Conservation (phyloP, 805 yeast species). For the Pichia nanzhaoensis region DNA sequence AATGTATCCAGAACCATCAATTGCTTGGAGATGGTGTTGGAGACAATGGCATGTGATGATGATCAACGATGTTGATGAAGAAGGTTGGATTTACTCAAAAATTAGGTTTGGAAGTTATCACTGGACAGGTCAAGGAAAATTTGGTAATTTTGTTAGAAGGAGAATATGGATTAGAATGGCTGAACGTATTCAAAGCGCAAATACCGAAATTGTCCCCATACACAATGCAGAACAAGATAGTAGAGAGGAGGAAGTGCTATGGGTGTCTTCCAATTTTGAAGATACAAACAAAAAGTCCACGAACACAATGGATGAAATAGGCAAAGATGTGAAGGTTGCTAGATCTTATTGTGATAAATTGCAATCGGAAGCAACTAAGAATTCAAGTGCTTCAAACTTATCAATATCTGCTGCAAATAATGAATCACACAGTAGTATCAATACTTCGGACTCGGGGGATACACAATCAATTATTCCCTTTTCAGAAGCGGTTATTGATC, state of each 20-base stretch:
- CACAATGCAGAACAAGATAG: neutral
- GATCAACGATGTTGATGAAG: slow-evolving; percentile 51
- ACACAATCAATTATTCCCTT: neutral
- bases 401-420: neutral
- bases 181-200: slow-evolving; percentile 3
- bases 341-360: too few relatives aligned
- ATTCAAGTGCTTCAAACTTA: neutral
- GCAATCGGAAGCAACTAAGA: too few relatives aligned
- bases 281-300: neutral
- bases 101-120: slow-evolving; percentile 33
- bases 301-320: too few relatives aligned
- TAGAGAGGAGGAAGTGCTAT: neutral
- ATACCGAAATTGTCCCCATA: neutral
- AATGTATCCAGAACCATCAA: slow-evolving; percentile 41
- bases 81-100: slow-evolving; percentile 50
- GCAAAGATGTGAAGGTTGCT: too few relatives aligned
- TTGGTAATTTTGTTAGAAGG: slow-evolving; percentile 45
- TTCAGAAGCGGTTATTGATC: neutral
- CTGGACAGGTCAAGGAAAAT: slow-evolving; percentile 46
- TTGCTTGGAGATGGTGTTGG: slow-evolving; percentile 51
- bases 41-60: slow-evolving; percentile 46
- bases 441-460: neutral
- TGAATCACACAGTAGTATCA: neutral
- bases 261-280: neutral
- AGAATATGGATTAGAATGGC: slow-evolving; percentile 42